Percentiles rank a stretch among this genome's conserved stretches.
Evolutionary conservation across 2,329 filamentous ascomycete genomes (phyloP).

Genomic region (Xylariales sp.): DNA sequence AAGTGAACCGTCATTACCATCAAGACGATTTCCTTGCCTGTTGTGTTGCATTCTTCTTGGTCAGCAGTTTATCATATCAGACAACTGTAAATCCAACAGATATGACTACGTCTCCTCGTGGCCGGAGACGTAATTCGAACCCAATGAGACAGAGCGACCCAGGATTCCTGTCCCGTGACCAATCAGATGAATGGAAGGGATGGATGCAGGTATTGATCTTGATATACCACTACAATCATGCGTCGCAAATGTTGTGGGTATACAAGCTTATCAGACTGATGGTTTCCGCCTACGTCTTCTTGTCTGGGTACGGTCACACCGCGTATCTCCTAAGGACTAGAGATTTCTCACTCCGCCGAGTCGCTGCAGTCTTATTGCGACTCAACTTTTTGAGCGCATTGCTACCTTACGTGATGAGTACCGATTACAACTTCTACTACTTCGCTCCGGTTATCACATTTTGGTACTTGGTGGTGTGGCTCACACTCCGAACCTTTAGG

Average conservation of each 20-base stretch:
- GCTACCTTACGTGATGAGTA: constrained; percentile 52
- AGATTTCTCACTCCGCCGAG: constrained; percentile 51
- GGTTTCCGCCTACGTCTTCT: constrained; percentile 56
- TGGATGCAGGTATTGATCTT: constrained; percentile 55
- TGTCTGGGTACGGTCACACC: constrained; percentile 59
- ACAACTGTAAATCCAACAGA: neutral
- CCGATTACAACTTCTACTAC: constrained; percentile 52
- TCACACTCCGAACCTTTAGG: constrained; percentile 40
- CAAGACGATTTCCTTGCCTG: constrained; percentile 20
- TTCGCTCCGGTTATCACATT: constrained; percentile 56
- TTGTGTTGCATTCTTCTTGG: constrained; percentile 22
- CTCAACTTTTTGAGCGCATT: constrained; percentile 51
- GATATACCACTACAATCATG: constrained; percentile 55
- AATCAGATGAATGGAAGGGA: constrained; percentile 63
- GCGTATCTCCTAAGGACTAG: constrained; percentile 50
- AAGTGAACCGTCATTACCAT: constrained; percentile 42
- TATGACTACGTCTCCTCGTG: too few species aligned
- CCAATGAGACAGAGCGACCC: constrained; percentile 19
- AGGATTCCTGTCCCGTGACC: constrained; percentile 46
- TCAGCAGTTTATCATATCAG: constrained; percentile 14
- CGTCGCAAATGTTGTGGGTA: constrained; percentile 43
- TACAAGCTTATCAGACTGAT: constrained; percentile 51
- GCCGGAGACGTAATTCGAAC: constrained; percentile 13
- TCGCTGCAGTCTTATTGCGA: constrained; percentile 49
- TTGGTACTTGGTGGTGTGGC: constrained; percentile 57